Evolutionary conservation across 192 early-diverging fungal species (phyloP).

Genomic region (Coemansia sp.): DNA sequence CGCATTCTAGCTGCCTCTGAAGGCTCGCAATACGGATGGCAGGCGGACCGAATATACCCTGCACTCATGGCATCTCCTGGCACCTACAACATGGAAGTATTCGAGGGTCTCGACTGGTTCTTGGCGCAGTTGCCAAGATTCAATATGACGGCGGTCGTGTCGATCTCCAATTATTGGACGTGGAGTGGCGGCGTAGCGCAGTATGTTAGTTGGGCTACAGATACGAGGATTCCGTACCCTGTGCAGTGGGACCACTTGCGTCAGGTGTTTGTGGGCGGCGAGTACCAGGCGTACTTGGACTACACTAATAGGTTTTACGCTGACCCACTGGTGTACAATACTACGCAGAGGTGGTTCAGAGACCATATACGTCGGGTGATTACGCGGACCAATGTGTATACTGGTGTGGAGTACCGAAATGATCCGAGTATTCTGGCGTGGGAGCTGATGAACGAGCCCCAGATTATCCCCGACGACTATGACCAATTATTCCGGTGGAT

Average conservation of each 20-base stretch:
- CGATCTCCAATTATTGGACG: conserved; percentile 70
- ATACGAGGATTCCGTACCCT: conserved; percentile 63
- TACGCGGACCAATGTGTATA: conserved; percentile 54
- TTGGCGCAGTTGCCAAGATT: conserved; percentile 58
- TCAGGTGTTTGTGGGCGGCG: conserved; percentile 27
- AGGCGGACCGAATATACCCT: conserved; percentile 63
- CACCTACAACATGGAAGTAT: conserved; percentile 59
- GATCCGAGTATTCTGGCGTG: conserved; percentile 69
- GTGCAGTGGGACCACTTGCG: conserved; percentile 41
- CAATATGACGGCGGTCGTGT: conserved; percentile 63
- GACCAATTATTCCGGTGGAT: conserved; percentile 55
- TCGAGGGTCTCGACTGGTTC: conserved; percentile 67
- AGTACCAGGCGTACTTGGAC: conserved; percentile 46
- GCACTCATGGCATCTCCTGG: conserved; percentile 60
- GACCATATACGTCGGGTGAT: conserved; percentile 56
- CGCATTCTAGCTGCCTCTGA: conserved; percentile 67
- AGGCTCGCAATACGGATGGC: conserved; percentile 56
- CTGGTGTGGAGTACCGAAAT: conserved; percentile 54
- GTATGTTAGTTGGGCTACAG: conserved; percentile 64
- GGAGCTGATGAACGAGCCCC: conserved; percentile 76
- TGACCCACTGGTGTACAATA: conserved; percentile 23
- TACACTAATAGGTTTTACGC: conserved; percentile 60
- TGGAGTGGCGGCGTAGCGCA: conserved; percentile 72
- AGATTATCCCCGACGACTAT: conserved; percentile 30
- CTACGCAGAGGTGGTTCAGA: conserved; percentile 49